Conservation (phyloP, 805 yeast genomes). For the Zygoascus biomembranicola region DNA sequence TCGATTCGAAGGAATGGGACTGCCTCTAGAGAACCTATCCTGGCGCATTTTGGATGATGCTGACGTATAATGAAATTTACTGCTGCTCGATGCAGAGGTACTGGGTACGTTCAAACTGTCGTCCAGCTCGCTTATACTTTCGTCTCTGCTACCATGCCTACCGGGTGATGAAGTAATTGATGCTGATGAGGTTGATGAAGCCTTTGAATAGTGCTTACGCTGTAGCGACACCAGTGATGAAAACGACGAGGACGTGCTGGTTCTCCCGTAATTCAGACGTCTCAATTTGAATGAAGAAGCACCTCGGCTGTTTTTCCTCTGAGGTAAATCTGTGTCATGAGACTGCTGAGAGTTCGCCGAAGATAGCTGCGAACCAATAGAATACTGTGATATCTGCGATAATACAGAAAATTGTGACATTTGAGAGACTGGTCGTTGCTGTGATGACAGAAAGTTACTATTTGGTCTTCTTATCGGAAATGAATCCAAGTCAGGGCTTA, state of each 20-base stretch:
- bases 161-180: not conserved
- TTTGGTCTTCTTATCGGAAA: not conserved
- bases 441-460: conserved; percentile 1
- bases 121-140: not conserved
- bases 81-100: not conserved
- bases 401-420: conserved; percentile 43
- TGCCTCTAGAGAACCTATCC: conserved; percentile 2
- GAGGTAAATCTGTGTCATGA: conserved; percentile 6
- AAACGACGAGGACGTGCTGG: conserved; percentile 22
- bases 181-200: conserved; percentile 19
- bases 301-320: not conserved
- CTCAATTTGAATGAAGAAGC: conserved; percentile 2
- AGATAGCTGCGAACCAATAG: conserved; percentile 31
- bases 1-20: not conserved
- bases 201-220: conserved; percentile 16
- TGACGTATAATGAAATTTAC: not conserved
- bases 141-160: not conserved
- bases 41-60: not conserved
- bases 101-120: not conserved
- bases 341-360: conserved; percentile 18
- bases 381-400: conserved; percentile 45
- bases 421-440: conserved; percentile 42
- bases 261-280: conserved; percentile 15
- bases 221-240: conserved; percentile 18
- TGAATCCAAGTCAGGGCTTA: not conserved